Conservation (phyloP, 1,139 yeast genomes). For the Lizanozyma gosingica region DNA sequence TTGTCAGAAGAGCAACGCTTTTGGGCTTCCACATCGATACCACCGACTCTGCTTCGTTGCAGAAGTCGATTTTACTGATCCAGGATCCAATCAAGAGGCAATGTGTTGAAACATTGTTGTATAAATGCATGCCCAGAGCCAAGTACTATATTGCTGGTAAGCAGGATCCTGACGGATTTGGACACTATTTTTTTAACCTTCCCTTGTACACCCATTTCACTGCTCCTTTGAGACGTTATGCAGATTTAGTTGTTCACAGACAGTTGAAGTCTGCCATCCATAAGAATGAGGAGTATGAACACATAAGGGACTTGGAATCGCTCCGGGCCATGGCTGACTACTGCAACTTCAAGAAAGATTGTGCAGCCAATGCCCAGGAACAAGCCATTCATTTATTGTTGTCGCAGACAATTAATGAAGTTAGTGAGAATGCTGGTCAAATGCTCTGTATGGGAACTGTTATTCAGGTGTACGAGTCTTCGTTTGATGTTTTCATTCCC, state of each 20-base stretch:
- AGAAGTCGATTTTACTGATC: conserved; percentile 59
- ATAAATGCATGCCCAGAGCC: conserved; percentile 78
- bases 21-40: conserved; percentile 69
- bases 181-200: conserved; percentile 72
- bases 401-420: conserved; percentile 75
- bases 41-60: conserved; percentile 62
- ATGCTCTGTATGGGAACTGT: conserved; percentile 80
- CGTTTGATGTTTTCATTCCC: conserved; percentile 90
- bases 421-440: conserved; percentile 73
- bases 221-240: conserved; percentile 87
- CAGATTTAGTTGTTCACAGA: conserved; percentile 87
- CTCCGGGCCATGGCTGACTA: conserved; percentile 80
- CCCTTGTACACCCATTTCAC: conserved; percentile 90
- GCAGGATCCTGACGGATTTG: conserved; percentile 68
- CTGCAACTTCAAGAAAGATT: conserved; percentile 91
- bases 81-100: conserved; percentile 57
- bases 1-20: conserved; percentile 59
- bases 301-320: conserved; percentile 55
- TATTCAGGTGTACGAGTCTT: conserved; percentile 88
- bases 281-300: conserved; percentile 14
- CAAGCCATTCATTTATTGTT: conserved; percentile 84
- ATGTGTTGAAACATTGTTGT: conserved; percentile 72
- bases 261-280: conserved; percentile 67
- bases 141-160: conserved; percentile 85
- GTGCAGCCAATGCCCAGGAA: conserved; percentile 88